Evolutionary conservation across 2,329 filamentous ascomycete genomes (phyloP), one percentile per base, ranked within the genome.

Genomic region (Fusarium neocosmosporiellum): DNA sequence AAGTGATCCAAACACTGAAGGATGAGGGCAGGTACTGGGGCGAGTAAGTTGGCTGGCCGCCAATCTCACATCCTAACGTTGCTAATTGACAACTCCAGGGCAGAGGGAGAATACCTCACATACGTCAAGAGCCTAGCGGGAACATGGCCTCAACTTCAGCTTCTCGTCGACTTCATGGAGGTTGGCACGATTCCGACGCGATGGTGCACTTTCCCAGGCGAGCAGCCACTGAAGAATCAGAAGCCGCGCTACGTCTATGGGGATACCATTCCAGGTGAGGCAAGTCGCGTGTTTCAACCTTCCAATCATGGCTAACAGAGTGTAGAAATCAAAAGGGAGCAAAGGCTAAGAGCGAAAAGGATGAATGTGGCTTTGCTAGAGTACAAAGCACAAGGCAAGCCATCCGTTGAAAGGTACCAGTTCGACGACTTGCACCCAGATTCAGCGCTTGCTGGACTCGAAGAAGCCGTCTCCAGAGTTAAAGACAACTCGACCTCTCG

Each of bases 141-240:
- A 31, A 43, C 57, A 43, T 59, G 57, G 57, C 57, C 57, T 41
- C 33, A 57, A 14, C 54, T 57, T 37, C 54, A 57, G 34, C 54
- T 57, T 16, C 39, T 60, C 2, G 58, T 33, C 5, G 58, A 60
- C n/a, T 60, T 60, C 16, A 60, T 60, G 58, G 39, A 60, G 9
- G 39, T 60, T 7, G 39, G 58, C 31, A 60, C 58, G 14, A 34
- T 48, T 14, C 41, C 58, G 29, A 34, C 31, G 27, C n/a, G 58
- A n/a, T 60, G 58, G 58, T 57, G 54, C 33, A 60, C n/a, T 2
- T 60, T 60, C 5, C 58, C 39, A 13, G 29, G 39, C 3, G 58
- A 60, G 8, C 8, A 34, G 36, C 33, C 24, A 13, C 10, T n/a
- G n/a, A 60, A 34, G 58, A 60, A 41, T 8, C 29, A 39, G 22